Base-by-base conservation (phyloP, 2,329 filamentous ascomycete species). In the Lasiodiplodia gonubiensis region DNA sequence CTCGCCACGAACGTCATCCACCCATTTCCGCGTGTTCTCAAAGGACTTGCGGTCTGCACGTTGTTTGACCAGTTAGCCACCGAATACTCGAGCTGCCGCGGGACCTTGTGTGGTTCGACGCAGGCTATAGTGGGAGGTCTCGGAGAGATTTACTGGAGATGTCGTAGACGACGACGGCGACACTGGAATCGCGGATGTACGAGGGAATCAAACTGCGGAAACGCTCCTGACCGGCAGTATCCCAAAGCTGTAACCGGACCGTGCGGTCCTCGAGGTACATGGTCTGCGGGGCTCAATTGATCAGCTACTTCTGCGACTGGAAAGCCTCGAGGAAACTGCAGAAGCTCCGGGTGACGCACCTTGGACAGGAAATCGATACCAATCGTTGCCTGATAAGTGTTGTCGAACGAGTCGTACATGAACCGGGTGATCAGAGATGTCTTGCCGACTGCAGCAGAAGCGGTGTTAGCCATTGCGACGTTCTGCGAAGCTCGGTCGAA, bases 331-430 rank as follows among this genome's bases (percentile, higher is more conserved):
- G 21, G 6, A 55, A 48, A 49, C 11, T n/a, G 4, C 14, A 25
- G 27, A 49, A 23, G 46, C 46, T 63, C 25, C 35, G 59, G 63
- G 23, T 53, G 39, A 69, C 81, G 79, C 85, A 92, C 93, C 90
- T 99, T 99, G 77, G 94, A 97, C 73, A 99, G 88, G 79, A 99
- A 99, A 83, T 99, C 95, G 84, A 99, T 99, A 77, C 95, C 95
- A 78, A 99, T 98, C 48, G 95, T 99, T 68, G 95, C 95, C 83
- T 99, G 95, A 84, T 99, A 99, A 86, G 94, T 98, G 83, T 97
- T 97, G 86, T 99, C 95, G 85, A 99, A 99, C 57, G 95, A 98
- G 82, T 99, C 95, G 86, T 99, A 99, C 95, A 99, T 99, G 86
- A 99, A 99, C 71, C 95, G 90, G 72, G 95, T 99, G 80, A 99